Evolutionary conservation across 106 monocot species (phyloP).

Genomic region (Phalaenopsis aphrodite): DNA sequence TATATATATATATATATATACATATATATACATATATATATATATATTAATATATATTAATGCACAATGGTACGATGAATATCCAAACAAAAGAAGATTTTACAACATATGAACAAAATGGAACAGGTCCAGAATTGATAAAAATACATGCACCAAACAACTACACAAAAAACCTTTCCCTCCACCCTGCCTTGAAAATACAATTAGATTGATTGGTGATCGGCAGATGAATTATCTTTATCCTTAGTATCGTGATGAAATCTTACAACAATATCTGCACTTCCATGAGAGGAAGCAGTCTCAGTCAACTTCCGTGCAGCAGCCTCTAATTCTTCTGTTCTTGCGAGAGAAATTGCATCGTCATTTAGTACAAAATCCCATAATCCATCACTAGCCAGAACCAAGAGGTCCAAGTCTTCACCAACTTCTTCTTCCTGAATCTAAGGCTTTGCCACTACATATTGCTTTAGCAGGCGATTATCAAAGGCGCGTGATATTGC

Average conservation of each 20-base stretch:
- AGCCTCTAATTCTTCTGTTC: constrained; percentile 54
- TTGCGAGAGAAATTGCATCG: constrained; percentile 59
- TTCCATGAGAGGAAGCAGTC: constrained; percentile 60
- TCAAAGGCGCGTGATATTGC: constrained; percentile 98
- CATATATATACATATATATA: too few relatives aligned
- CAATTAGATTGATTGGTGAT: neutral
- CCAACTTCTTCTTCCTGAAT: constrained; percentile 68
- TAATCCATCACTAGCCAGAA: constrained; percentile 76
- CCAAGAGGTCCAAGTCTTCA: constrained; percentile 59
- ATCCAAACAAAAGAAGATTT: neutral
- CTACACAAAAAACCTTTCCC: too few relatives aligned
- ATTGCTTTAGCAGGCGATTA: constrained; percentile 72
- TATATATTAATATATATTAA: too few relatives aligned
- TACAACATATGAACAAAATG: too few relatives aligned
- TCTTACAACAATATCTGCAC: constrained; percentile 77
- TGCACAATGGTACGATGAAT: neutral
- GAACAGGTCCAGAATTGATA: too few relatives aligned
- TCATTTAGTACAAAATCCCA: constrained; percentile 85
- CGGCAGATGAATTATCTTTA: neutral
- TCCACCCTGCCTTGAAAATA: neutral
- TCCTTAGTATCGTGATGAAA: constrained; percentile 54
- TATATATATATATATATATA: neutral
- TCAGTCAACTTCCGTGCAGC: constrained; percentile 67
- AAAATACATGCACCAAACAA: too few relatives aligned
- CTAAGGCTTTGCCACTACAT: constrained; percentile 82